Evolutionary conservation across 805 yeast species (phyloP).

Genomic region (Wickerhamiella hasegawae): DNA sequence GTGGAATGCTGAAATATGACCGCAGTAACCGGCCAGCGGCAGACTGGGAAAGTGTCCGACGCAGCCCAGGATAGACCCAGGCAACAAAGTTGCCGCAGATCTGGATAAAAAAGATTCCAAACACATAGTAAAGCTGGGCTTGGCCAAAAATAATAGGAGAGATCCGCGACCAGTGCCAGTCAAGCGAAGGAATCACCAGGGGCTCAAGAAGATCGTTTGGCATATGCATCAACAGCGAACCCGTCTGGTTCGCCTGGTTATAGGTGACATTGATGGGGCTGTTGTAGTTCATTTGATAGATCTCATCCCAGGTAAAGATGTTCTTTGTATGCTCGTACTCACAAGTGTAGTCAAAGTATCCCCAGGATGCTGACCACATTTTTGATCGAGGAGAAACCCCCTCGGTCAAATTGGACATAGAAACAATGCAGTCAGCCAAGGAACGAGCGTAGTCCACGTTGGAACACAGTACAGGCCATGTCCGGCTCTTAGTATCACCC

Average conservation of each 20-base stretch:
- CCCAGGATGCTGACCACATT: no score
- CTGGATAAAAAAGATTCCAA: constrained; percentile 4
- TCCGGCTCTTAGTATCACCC: no score
- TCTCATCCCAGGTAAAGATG: no score
- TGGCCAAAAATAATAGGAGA: constrained; percentile 4
- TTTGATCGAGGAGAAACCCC: no score
- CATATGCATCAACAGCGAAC: not conserved
- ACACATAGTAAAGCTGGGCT: constrained; percentile 3
- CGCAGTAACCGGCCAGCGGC: not conserved
- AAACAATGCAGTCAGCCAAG: no score
- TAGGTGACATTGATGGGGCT: constrained; percentile 3
- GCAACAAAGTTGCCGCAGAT: constrained; percentile 3
- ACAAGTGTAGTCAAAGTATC: no score
- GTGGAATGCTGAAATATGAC: not conserved
- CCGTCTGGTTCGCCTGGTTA: constrained; percentile 3
- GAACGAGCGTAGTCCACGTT: no score
- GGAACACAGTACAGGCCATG: no score
- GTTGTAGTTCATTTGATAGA: no score
- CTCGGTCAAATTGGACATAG: no score
- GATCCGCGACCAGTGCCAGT: not conserved
- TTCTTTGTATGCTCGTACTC: no score
- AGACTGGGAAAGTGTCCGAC: not conserved
- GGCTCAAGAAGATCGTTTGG: not conserved
- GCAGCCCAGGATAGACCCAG: constrained; percentile 4
- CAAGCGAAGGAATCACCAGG: not conserved